Evolutionary conservation across 306 rosid genomes (phyloP).

Genomic region (Vigna nakashimae): DNA sequence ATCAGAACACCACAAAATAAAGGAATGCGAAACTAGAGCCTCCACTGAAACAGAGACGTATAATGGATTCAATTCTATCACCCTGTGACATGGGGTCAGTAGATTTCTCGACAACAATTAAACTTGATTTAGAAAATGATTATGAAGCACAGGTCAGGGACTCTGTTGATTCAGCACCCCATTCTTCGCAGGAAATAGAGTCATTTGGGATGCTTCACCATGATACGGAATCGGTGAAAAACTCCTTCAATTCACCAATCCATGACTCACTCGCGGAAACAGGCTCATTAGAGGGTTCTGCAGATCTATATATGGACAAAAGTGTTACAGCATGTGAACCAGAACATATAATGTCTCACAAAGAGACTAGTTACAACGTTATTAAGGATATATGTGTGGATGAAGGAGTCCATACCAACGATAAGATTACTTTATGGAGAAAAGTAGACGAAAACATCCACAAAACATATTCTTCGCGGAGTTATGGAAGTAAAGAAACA

Average conservation of each 20-base stretch:
- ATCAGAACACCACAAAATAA: neutral
- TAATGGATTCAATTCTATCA: neutral
- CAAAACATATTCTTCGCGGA: neutral
- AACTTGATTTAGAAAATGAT: neutral
- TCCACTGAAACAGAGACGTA: neutral
- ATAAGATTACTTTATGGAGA: neutral
- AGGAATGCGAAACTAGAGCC: neutral
- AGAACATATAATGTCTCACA: neutral
- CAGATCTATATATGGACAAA: neutral
- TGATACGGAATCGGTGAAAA: neutral
- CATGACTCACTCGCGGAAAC: neutral
- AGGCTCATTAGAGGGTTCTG: neutral
- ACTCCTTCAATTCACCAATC: neutral
- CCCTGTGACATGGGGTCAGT: neutral
- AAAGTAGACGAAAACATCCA: neutral
- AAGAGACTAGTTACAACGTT: neutral
- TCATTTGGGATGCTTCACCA: neutral
- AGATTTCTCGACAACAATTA: neutral
- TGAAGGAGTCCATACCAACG: neutral
- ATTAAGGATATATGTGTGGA: neutral
- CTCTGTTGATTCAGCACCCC: neutral
- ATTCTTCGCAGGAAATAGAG: neutral
- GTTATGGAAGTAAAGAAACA: neutral
- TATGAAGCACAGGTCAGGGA: neutral
- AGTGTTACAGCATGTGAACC: neutral